phyloP scores from a whole-genome alignment of 257 asterid species.

The Solanum paucissectum region DNA sequence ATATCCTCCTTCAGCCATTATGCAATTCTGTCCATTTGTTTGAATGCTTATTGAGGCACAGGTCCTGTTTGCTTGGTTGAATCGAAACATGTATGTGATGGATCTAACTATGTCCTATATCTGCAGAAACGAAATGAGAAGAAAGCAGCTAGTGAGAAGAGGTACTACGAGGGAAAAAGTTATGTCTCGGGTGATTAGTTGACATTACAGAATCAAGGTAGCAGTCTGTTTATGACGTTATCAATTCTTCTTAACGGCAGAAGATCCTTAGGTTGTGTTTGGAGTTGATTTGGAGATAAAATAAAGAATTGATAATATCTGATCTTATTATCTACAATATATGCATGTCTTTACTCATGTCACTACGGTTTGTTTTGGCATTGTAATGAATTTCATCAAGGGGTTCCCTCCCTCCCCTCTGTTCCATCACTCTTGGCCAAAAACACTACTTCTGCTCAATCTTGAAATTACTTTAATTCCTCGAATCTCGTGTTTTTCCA shows the following conservation, averaged over 20 bases:
- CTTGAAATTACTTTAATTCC: neutral
- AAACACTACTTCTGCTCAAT: neutral
- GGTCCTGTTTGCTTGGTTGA: neutral
- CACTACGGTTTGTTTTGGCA: neutral
- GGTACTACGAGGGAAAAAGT: conserved; percentile 74
- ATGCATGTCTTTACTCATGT: neutral
- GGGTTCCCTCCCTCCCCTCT: neutral
- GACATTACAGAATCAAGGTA: conserved; percentile 24
- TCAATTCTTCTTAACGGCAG: neutral
- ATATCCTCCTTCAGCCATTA: neutral
- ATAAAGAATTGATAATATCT: neutral
- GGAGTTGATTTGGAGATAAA: neutral
- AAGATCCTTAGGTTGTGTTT: neutral
- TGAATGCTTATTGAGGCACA: neutral
- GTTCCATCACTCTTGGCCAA: neutral
- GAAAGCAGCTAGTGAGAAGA: conserved; percentile 78
- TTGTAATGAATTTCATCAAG: neutral
- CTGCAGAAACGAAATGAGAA: conserved; percentile 87
- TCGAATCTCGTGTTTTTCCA: neutral
- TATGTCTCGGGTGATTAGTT: conserved; percentile 64
- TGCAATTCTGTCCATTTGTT: neutral
- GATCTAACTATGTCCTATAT: neutral
- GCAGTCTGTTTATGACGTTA: neutral
- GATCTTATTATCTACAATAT: neutral
- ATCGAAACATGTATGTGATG: neutral